Conservation (phyloP, 495 filamentous ascomycete species). For the Articulospora tetracladia region DNA sequence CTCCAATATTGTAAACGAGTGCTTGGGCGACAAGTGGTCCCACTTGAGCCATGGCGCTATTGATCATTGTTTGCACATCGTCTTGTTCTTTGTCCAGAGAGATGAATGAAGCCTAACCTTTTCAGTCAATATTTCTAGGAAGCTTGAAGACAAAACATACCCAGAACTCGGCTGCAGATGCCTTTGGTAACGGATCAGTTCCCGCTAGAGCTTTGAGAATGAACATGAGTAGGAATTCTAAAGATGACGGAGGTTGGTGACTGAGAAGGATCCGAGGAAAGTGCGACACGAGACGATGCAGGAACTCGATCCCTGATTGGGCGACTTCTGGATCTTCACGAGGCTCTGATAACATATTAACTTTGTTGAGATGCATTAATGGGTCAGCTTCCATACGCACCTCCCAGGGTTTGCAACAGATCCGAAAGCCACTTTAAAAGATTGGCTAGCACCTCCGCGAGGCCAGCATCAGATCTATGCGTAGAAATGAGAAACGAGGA, state of each 20-base stretch:
- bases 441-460: constrained; percentile 41
- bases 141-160: constrained; percentile 34
- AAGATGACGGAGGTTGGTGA: constrained; percentile 41
- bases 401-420: constrained; percentile 58
- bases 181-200: constrained; percentile 76
- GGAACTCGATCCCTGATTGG: constrained; percentile 70
- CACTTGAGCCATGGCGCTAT: constrained; percentile 51
- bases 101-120: constrained; percentile 42
- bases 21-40: constrained; percentile 56
- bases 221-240: constrained; percentile 74
- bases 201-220: constrained; percentile 66
- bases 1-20: constrained; percentile 66
- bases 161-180: constrained; percentile 79
- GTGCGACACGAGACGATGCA: constrained; percentile 61
- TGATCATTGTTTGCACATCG: constrained; percentile 41
- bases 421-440: constrained; percentile 63
- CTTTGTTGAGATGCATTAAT: too few species aligned
- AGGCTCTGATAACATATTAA: constrained; percentile 37
- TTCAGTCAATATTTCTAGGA: constrained; percentile 19
- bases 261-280: constrained; percentile 56
- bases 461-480: constrained; percentile 25
- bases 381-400: constrained; percentile 33
- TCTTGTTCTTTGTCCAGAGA: constrained; percentile 34
- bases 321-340: constrained; percentile 75
- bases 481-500: constrained; percentile 55